Conservation (phyloP, 2,329 filamentous ascomycete species). For the Aurifilum marmelostoma region DNA sequence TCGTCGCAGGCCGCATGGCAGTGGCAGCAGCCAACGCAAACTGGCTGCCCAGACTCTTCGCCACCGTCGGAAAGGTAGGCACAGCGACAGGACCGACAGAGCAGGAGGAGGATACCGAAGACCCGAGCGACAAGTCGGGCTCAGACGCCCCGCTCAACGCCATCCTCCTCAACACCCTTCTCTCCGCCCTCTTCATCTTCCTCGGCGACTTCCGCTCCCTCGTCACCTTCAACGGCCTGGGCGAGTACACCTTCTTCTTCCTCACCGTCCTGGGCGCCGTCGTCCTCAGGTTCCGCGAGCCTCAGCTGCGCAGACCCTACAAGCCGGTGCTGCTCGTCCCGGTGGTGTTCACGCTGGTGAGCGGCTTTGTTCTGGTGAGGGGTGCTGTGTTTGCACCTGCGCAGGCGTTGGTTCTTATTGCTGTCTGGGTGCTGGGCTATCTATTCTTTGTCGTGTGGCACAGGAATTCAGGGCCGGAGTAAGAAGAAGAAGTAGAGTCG, state of each 20-base stretch:
- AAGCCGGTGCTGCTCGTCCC: conserved; percentile 56
- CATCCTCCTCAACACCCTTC: conserved; percentile 50
- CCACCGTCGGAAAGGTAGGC: conserved; percentile 49
- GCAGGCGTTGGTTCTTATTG: conserved; percentile 55
- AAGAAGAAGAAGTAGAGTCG: background rate
- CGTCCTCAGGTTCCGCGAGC: conserved; percentile 60
- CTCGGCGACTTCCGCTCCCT: conserved; percentile 64
- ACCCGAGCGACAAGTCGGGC: background rate
- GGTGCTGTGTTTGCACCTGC: conserved; percentile 62
- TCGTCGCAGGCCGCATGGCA: conserved; percentile 63
- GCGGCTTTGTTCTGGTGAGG: conserved; percentile 61
- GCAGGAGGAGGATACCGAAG: conserved; percentile 18
- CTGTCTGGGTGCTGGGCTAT: conserved; percentile 54
- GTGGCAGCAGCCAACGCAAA: conserved; percentile 58
- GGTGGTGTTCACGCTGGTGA: conserved; percentile 57
- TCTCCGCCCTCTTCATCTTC: conserved; percentile 61
- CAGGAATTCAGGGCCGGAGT: background rate
- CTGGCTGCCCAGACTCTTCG: conserved; percentile 54
- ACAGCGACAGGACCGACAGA: conserved; percentile 23
- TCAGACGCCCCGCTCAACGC: conserved; percentile 60
- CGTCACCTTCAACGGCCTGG: conserved; percentile 62
- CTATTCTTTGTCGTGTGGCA: conserved; percentile 42
- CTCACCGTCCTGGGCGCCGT: conserved; percentile 63
- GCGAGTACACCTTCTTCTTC: conserved; percentile 67
- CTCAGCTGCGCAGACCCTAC: conserved; percentile 58